Evolutionary conservation across 306 rosid genomes (phyloP).

Genomic region (Castanea crenata): DNA sequence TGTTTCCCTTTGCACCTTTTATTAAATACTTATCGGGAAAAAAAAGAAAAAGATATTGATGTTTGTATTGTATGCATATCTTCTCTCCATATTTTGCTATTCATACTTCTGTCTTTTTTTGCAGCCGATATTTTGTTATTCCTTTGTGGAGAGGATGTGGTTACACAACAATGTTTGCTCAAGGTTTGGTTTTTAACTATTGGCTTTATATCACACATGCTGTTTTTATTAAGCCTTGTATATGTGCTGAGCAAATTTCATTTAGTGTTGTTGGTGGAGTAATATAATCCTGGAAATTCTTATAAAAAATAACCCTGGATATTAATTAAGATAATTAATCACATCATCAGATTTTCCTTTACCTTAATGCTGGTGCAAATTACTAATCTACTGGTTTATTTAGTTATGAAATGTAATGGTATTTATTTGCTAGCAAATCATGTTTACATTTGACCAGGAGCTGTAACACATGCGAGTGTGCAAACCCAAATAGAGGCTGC

Average conservation of each 20-base stretch:
- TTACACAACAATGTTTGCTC: conserved; percentile 80
- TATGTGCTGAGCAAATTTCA: neutral
- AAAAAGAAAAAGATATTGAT: too few relatives aligned
- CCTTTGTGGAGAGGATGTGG: conserved; percentile 94
- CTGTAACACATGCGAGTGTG: neutral
- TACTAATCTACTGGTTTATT: neutral
- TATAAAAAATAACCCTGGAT: too few relatives aligned
- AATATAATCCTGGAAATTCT: neutral
- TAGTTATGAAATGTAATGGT: neutral
- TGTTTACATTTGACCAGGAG: neutral
- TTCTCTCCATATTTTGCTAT: conserved; percentile 16
- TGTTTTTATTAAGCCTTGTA: too few relatives aligned
- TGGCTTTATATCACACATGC: conserved; percentile 22
- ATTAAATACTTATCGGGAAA: neutral
- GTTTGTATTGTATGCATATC: neutral
- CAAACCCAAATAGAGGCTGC: neutral
- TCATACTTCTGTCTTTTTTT: conserved; percentile 21
- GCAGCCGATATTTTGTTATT: conserved; percentile 87
- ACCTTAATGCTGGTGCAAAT: neutral
- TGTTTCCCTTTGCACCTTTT: neutral
- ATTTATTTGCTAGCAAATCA: neutral
- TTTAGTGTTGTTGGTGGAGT: neutral
- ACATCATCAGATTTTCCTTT: too few relatives aligned
- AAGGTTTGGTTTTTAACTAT: conserved; percentile 55
- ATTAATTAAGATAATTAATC: too few relatives aligned